These are phyloP conservation scores for Mucor racemosus DNA, from an alignment of 371 early-diverging fungal species.

Conservation along the genomic window DNA sequence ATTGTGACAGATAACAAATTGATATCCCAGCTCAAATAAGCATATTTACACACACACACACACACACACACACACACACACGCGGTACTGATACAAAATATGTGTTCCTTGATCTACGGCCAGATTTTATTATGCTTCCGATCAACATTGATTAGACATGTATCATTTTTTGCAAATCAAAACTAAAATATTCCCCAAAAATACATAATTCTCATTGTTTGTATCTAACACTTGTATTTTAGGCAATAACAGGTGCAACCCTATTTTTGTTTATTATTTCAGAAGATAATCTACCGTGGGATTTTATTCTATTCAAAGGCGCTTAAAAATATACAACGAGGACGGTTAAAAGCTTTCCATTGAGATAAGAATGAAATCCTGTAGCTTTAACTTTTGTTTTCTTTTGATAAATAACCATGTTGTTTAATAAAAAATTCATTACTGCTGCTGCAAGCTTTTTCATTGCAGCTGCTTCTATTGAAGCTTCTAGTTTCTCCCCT, in stretches of 20 bases:
- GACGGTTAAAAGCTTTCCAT: slow-evolving; percentile 7
- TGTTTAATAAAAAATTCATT: neutral
- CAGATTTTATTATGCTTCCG: no score
- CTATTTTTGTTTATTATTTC: neutral
- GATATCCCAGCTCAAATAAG: slow-evolving; percentile 1
- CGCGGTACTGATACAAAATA: no score
- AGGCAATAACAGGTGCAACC: slow-evolving; percentile 5
- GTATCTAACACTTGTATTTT: neutral
- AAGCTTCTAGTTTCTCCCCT: neutral
- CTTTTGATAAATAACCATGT: neutral
- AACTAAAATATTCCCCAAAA: no score
- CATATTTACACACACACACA: neutral
- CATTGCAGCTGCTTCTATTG: neutral
- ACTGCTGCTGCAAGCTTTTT: neutral
- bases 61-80: no score
- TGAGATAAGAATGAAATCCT: neutral
- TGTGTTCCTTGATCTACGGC: neutral
- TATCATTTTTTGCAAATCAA: no score
- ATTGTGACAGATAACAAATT: slow-evolving; percentile 14
- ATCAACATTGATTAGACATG: no score
- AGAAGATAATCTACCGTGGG: slow-evolving; percentile 8
- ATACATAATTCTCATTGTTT: no score
- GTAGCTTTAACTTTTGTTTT: neutral
- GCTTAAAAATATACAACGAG: neutral
- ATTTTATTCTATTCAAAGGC: slow-evolving; percentile 1